A percentile compares a stretch with the other conserved stretches of the same genome.
Evolutionary conservation across 495 filamentous ascomycete species (phyloP).

Genomic region (Pseudoneurospora amorphoporcata): DNA sequence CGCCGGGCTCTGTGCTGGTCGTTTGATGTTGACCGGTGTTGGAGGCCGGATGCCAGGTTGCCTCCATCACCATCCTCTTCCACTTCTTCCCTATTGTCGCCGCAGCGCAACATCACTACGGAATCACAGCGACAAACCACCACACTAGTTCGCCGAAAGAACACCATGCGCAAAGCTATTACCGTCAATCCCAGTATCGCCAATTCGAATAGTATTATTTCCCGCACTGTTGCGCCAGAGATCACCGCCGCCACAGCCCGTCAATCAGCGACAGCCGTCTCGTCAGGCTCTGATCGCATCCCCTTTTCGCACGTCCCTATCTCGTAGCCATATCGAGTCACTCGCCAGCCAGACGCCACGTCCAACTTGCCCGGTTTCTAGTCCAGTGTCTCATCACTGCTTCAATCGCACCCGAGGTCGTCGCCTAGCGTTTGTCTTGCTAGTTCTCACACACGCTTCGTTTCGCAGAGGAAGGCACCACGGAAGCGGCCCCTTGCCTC

Average conservation of each 20-base stretch:
- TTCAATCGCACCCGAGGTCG: neutral
- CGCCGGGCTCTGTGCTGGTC: neutral
- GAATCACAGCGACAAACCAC: slow-evolving; percentile 1
- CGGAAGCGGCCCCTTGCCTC: neutral
- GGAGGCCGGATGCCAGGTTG: neutral
- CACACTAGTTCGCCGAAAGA: slow-evolving; percentile 1
- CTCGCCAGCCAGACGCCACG: neutral
- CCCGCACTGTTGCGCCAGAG: neutral
- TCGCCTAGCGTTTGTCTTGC: neutral
- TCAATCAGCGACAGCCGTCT: slow-evolving; percentile 2
- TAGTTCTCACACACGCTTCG: neutral
- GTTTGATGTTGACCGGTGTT: neutral
- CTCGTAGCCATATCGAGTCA: slow-evolving; percentile 3
- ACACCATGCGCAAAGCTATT: slow-evolving; percentile 20
- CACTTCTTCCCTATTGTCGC: slow-evolving; percentile 5
- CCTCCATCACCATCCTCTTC: slow-evolving; percentile 15
- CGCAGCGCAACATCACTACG: neutral
- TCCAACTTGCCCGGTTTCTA: neutral
- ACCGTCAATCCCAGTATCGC: slow-evolving; percentile 13
- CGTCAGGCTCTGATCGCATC: slow-evolving; percentile 6
- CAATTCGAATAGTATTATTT: slow-evolving; percentile 18
- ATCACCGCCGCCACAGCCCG: neutral
- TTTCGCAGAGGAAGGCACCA: neutral
- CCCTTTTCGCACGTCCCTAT: slow-evolving; percentile 8
- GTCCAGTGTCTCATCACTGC: neutral